phyloP scores from a whole-genome alignment of 1,284 basidiomycete species.

The Prillingera fragicola region DNA sequence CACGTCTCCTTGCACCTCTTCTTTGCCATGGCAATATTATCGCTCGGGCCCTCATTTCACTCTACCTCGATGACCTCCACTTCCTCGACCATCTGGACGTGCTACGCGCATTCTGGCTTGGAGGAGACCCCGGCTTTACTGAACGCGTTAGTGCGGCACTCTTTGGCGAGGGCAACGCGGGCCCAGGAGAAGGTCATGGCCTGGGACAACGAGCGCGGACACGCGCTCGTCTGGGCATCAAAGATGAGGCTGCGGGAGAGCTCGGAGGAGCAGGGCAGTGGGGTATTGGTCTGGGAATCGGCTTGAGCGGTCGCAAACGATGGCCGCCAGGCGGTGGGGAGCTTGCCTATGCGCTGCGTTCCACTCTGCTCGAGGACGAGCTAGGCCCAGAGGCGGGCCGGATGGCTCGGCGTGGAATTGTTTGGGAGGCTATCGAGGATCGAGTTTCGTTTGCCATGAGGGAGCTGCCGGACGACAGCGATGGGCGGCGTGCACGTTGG shows the following conservation, averaged over 20 bases:
- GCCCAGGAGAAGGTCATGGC: conserved; percentile 24
- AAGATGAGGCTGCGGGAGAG: neutral
- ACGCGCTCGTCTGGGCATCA: conserved; percentile 35
- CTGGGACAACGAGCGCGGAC: conserved; percentile 13
- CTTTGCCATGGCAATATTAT: conserved; percentile 32
- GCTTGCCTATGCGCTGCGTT: conserved; percentile 67
- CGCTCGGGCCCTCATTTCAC: conserved; percentile 37
- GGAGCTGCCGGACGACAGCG: conserved; percentile 57
- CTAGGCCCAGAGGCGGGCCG: conserved; percentile 5
- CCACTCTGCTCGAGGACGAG: conserved; percentile 36
- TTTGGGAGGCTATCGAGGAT: conserved; percentile 62
- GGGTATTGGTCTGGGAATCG: conserved; percentile 63
- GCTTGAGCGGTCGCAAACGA: conserved; percentile 60
- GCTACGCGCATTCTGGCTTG: conserved; percentile 39
- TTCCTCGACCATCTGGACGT: conserved; percentile 42
- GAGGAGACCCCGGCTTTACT: conserved; percentile 35
- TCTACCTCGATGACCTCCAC: conserved; percentile 39
- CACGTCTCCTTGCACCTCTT: conserved; percentile 34
- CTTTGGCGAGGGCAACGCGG: conserved; percentile 36
- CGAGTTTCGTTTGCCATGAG: conserved; percentile 74
- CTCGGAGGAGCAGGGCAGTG: conserved; percentile 18
- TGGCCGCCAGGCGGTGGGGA: conserved; percentile 84
- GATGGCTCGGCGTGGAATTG: conserved; percentile 28
- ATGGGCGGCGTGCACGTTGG: conserved; percentile 61
- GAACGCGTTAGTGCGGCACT: conserved; percentile 34